Percentiles rank a stretch among this genome's conserved stretches.
Conservation (phyloP, 257 asterid species). For the Agastache rugosa region DNA sequence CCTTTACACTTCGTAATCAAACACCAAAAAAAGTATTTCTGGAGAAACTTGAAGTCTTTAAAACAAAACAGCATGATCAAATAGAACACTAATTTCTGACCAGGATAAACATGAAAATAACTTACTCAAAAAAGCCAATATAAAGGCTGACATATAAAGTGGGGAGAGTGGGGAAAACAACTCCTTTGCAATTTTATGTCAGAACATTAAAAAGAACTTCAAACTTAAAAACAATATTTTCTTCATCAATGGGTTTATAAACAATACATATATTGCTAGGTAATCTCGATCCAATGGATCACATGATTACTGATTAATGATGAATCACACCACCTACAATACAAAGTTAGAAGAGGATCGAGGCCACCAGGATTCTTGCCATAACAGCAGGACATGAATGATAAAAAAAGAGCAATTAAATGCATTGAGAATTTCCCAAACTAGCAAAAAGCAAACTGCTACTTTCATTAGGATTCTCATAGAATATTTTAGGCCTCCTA, state of each 20-base stretch:
- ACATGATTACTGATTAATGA: constrained; percentile 14
- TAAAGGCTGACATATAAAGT: constrained; percentile 17
- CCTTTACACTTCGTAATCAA: constrained; percentile 5
- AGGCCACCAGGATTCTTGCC: constrained; percentile 8
- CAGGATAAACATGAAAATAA: constrained; percentile 10
- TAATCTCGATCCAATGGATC: constrained; percentile 1
- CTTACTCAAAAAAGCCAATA: neutral
- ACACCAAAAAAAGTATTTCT: constrained; percentile 5
- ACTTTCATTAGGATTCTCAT: constrained; percentile 1
- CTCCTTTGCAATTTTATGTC: neutral
- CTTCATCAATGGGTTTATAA: constrained; percentile 7
- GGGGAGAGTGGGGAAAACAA: constrained; percentile 27
- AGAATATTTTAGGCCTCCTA: constrained; percentile 16
- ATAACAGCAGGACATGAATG: constrained; percentile 3
- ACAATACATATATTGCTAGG: neutral
- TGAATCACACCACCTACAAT: constrained; percentile 16
- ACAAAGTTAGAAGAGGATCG: constrained; percentile 1
- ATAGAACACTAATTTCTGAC: neutral
- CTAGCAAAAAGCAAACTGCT: neutral
- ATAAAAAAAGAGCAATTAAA: constrained; percentile 12
- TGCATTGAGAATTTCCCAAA: neutral
- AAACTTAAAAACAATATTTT: constrained; percentile 10
- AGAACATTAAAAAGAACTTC: constrained; percentile 7
- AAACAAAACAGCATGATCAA: constrained; percentile 15
- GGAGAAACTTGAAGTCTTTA: constrained; percentile 21